Conservation (phyloP, 805 yeast genomes). For the Nakazawaea wyomingensis region DNA sequence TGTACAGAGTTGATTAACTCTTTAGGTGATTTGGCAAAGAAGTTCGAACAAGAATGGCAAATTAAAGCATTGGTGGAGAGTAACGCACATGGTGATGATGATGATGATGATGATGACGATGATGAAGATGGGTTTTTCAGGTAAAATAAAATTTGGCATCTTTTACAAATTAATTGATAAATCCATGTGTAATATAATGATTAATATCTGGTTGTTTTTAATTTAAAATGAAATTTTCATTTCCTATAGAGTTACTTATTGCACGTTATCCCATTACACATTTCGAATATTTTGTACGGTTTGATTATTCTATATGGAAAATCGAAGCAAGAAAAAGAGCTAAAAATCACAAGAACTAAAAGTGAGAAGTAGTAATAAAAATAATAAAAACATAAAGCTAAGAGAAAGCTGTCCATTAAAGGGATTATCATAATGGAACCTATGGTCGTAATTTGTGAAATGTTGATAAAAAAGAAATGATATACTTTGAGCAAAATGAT, state of each 20-base stretch:
- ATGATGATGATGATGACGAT: conserved; percentile 11
- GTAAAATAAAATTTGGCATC: conserved; percentile 5
- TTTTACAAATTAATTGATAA: not conserved
- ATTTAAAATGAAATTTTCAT: too few species aligned
- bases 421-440: not conserved
- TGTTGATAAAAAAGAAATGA: not conserved
- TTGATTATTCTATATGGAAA: not conserved
- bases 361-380: not conserved
- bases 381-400: conserved; percentile 1
- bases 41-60: conserved; percentile 90
- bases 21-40: conserved; percentile 65
- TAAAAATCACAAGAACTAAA: not conserved
- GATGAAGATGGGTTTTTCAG: conserved; percentile 11
- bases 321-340: not conserved
- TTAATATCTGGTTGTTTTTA: too few species aligned
- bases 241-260: too few species aligned
- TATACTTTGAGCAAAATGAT: not conserved
- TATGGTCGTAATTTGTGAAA: too few species aligned
- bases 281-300: not conserved
- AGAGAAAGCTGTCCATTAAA: not conserved
- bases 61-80: conserved; percentile 58
- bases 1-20: conserved; percentile 80
- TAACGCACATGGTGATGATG: conserved; percentile 40
- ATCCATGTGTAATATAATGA: not conserved
- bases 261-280: too few species aligned